phyloP scores from a whole-genome alignment of 2,329 filamentous ascomycete genomes.

The Biscogniauxia sp. region DNA sequence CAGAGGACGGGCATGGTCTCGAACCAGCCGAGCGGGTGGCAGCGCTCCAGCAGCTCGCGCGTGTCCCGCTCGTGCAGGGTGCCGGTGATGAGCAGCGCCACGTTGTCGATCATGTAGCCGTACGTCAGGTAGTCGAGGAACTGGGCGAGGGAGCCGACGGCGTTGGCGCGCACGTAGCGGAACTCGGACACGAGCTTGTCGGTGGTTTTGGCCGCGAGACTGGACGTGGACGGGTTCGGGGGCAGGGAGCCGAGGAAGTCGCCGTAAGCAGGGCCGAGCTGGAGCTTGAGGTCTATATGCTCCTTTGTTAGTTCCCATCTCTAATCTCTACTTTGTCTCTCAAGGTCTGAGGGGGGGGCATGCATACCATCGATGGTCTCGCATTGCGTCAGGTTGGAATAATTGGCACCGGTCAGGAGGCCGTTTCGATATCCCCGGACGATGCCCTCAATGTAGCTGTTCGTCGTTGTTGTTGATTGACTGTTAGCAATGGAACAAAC shows the following conservation, averaged over 20 bases:
- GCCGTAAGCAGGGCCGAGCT: conserved; percentile 93
- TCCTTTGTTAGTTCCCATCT: neutral
- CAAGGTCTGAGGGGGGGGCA: neutral
- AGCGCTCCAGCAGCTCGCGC: conserved; percentile 88
- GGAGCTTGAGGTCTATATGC: conserved; percentile 84
- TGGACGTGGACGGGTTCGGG: conserved; percentile 94
- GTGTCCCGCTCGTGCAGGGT: conserved; percentile 97
- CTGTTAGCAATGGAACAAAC: conserved; percentile 13
- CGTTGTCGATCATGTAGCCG: conserved; percentile 99
- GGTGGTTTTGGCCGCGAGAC: conserved; percentile 90
- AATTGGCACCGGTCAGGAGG: conserved; percentile 85
- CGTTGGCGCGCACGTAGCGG: conserved; percentile 91
- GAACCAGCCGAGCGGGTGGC: conserved; percentile 97
- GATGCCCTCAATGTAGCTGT: conserved; percentile 93
- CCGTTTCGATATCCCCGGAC: conserved; percentile 95
- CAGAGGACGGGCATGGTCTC: conserved; percentile 98
- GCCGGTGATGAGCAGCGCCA: conserved; percentile 94
- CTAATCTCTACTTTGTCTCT: neutral
- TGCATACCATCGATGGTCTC: conserved; percentile 87
- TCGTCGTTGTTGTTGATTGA: conserved; percentile 4
- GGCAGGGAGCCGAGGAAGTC: conserved; percentile 93
- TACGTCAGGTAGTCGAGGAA: conserved; percentile 99
- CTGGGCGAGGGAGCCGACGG: conserved; percentile 83
- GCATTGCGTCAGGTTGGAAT: conserved; percentile 95
- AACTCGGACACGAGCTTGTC: conserved; percentile 98